Evolutionary conservation across 352 stramenopile genomes (phyloP).

Genomic region (Chrysophaeum taylorii): DNA sequence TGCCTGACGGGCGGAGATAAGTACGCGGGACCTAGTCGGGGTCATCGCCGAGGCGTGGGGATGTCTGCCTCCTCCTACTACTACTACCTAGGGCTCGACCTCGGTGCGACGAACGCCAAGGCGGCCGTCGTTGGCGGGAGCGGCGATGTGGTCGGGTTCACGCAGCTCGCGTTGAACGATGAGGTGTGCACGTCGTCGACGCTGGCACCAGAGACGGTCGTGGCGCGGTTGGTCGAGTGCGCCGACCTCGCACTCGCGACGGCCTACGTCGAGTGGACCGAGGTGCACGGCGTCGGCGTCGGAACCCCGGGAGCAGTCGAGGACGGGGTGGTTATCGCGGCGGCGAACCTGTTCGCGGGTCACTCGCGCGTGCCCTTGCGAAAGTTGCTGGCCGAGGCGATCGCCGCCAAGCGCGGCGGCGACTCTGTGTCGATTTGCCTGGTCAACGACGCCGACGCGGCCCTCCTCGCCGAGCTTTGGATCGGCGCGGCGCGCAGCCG

Average conservation of each 20-base stretch:
- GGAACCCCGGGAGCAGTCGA: neutral
- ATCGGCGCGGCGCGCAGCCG: neutral
- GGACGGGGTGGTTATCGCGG: neutral
- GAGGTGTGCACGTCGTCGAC: neutral
- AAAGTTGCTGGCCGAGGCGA: neutral
- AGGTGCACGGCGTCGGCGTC: neutral
- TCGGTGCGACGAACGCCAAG: slow-evolving; percentile 15
- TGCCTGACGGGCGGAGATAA: too few relatives aligned
- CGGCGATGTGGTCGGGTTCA: neutral
- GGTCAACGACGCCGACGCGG: slow-evolving; percentile 5
- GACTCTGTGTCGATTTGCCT: neutral
- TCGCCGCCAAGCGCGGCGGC: neutral
- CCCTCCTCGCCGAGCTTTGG: neutral
- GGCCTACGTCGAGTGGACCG: neutral
- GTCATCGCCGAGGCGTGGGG: too few relatives aligned
- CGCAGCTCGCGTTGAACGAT: neutral
- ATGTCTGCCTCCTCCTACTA: too few relatives aligned
- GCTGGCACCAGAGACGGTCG: neutral
- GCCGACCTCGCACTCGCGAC: neutral
- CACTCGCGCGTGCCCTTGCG: neutral
- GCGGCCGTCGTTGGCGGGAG: neutral
- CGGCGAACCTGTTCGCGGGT: neutral
- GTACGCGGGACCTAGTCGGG: too few relatives aligned
- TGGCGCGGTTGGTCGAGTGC: neutral
- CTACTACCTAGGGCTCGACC: slow-evolving; percentile 4